Base-by-base conservation (phyloP, 2,329 filamentous ascomycete species). In the Fusarium odoratissimum region DNA sequence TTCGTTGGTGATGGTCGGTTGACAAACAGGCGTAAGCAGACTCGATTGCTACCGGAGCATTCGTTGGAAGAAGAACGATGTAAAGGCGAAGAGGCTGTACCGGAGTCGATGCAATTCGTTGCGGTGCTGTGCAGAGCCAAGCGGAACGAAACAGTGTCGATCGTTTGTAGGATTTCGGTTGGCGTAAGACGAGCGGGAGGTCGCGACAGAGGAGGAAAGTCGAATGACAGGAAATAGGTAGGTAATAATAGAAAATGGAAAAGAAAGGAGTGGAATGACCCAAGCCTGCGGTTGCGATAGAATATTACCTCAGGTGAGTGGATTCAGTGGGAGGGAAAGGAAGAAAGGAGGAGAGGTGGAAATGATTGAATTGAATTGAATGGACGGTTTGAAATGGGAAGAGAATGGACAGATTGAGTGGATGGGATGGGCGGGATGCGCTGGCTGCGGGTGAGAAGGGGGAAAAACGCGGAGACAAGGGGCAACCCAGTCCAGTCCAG, bases 21-120 rank as follows among this genome's bases (percentile, higher is more conserved):
- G 62, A 38, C 45, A 44, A 54, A 52, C 54, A 65, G 62, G 28
- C 16, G 60, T 49, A 49, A 46, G 37, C 42, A 65, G 57, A 63
- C 61, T 74, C 73, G 76, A 77, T 70, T 77, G 76, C 76, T 77
- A 77, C 76, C 76, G 67, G 76, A 77, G 76, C 76, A 77, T 73
- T 76, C 76, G 76, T 66, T 64, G 62, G 51, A 69, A 38, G 63
- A 64, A 54, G 40, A 61, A 56, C 55, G 55, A 68, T 60, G 38
- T 28, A 48, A 55, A 64, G 23, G 38, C 44, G 52, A 57, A 62
- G 60, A 74, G 58, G 69, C 65, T 70, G 67, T 76, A 68, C 46
- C 60, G 23, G 69, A 69, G 30, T 41, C 31, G 41, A 48, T 37
- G 23, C 37, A 31, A 33, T 37, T 30, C 40, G 64, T 48, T 63